Conservation (phyloP, 305 asterid genomes). For the Solanum hybrid region DNA sequence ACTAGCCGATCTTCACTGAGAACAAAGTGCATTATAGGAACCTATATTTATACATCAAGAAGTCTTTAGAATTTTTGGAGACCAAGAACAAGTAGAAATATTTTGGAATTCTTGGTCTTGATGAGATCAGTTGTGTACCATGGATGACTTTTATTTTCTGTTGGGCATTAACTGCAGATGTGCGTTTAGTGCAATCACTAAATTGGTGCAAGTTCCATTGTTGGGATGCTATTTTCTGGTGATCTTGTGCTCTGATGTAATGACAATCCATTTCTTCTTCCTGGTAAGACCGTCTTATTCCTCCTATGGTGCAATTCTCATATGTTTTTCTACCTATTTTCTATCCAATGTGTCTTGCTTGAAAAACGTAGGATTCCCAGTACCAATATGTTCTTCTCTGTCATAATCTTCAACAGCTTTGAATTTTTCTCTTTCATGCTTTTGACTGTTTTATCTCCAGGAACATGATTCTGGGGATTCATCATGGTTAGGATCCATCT, state of each 20-base stretch:
- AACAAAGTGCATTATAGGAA: neutral
- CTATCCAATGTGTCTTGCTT: neutral
- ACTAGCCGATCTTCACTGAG: neutral
- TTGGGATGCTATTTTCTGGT: slow-evolving; percentile 93
- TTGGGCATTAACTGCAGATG: slow-evolving; percentile 48
- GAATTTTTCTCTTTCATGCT: neutral
- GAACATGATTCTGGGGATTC: neutral
- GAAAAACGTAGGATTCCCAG: neutral
- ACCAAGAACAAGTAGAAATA: neutral
- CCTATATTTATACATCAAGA: neutral
- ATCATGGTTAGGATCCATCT: neutral
- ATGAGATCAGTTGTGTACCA: neutral
- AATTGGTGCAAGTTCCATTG: slow-evolving; percentile 55
- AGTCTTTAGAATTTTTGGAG: neutral
- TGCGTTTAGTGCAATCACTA: slow-evolving; percentile 72
- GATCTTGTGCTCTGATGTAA: slow-evolving; percentile 86
- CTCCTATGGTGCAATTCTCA: neutral
- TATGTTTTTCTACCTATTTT: neutral
- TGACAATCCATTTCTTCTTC: slow-evolving; percentile 98
- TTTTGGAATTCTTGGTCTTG: neutral
- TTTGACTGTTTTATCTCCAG: neutral
- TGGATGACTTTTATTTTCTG: neutral
- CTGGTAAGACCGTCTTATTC: slow-evolving; percentile 41
- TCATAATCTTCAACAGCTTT: neutral
- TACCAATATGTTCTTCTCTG: neutral